Evolutionary conservation across 1,284 basidiomycete genomes (phyloP).

Genomic region (Thecaphora thlaspeos): DNA sequence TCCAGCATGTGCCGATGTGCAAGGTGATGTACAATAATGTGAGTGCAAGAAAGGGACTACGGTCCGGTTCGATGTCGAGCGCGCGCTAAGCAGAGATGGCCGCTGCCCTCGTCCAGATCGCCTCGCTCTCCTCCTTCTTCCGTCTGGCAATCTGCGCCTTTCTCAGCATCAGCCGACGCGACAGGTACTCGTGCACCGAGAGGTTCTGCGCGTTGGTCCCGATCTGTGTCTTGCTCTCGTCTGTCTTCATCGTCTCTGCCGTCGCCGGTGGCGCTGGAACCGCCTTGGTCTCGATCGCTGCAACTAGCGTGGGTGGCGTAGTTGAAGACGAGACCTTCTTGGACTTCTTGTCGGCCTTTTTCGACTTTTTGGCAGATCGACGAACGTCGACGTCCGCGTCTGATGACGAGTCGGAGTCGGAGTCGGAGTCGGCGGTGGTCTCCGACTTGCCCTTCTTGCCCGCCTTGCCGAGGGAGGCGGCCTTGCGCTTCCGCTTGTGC

Average conservation of each 20-base stretch:
- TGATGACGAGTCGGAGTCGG: no score
- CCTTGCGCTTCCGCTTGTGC: constrained; percentile 7
- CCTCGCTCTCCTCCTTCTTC: constrained; percentile 41
- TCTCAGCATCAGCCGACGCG: constrained; percentile 42
- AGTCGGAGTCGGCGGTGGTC: background rate
- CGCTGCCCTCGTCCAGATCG: constrained; percentile 43
- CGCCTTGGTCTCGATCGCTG: background rate
- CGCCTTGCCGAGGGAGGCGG: background rate
- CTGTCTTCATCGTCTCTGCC: constrained; percentile 3
- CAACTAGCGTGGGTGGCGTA: background rate
- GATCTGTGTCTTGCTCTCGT: constrained; percentile 28
- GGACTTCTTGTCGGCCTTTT: constrained; percentile 6
- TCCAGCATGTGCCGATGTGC: no score
- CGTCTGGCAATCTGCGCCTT: constrained; percentile 43
- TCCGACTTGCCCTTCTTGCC: constrained; percentile 8
- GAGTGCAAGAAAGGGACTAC: no score
- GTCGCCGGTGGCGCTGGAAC: background rate
- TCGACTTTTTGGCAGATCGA: no score
- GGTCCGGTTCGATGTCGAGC: no score
- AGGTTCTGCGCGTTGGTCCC: constrained; percentile 31
- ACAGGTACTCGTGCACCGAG: constrained; percentile 49
- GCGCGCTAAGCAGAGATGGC: constrained; percentile 27
- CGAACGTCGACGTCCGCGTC: no score
- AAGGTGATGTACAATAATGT: no score
- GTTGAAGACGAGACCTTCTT: background rate